Evolutionary conservation across 108 stramenopile species (phyloP), one percentile per base, ranked within the genome.

Genomic region (Skeletonema marinoi): DNA sequence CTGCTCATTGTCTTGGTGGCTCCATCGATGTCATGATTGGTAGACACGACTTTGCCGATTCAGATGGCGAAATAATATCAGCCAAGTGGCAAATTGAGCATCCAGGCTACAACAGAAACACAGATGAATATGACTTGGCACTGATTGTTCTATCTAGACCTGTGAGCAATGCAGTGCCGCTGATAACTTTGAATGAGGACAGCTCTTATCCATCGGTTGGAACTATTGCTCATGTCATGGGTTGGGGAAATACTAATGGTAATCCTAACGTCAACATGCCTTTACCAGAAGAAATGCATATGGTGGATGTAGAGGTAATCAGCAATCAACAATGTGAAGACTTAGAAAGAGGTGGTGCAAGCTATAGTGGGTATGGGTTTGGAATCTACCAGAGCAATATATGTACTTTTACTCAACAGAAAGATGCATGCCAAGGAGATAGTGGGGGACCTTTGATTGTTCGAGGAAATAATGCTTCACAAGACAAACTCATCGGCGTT

Each of bases 1-100:
- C 75, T 12, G 75, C 75, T 5, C 75, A 77, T 51, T 77, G 75
- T 21, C 54, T 59, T 19, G 63, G 81, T 42, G 71, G 70, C n/a
- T 12, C 32, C 3, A 72, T 71, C 66, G 39, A 75, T 31, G 63
- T 78, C 33, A 66, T 70, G 8, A 75, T 80, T 14, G 73, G 73
- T 10, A 66, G 67, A 5, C 59, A 70, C 70, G 41, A 71, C 65
- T 63, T 78, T 13, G 36, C 32, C 36, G 51, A 61, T 6, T 32
- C 51, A 14, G 50, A 30, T 42, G 77, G 77, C 41, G 70, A 78
- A 65, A 50, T 70, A 6, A 71, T 78, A 4, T 29, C 65, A n/a
- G 60, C 63, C 25, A 30, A 46, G 32, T 17, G 8, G 11, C 64
- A 78, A 60, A 29, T 64, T 39, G 31, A 38, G 63, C 63, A 64